phyloP scores from a whole-genome alignment of 352 stramenopile species.

The Pythium rhizo-oryzae region DNA sequence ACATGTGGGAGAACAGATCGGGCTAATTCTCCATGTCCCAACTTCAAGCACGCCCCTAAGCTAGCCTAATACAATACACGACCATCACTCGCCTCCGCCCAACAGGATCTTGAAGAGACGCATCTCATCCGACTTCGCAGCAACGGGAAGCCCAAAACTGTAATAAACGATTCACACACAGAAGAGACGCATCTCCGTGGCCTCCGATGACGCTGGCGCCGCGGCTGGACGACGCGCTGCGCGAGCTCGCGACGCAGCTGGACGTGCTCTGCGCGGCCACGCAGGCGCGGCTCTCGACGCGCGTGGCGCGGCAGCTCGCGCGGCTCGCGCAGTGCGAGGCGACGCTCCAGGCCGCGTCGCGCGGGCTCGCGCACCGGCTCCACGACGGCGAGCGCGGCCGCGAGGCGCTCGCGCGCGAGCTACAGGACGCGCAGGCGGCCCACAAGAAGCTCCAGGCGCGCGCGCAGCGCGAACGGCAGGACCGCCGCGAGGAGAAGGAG shows the following conservation, averaged over 20 bases:
- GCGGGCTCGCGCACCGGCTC: slow-evolving; percentile 7
- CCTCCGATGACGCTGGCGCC: too few relatives aligned
- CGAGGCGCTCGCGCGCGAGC: slow-evolving; percentile 20
- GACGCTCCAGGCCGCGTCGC: slow-evolving; percentile 12
- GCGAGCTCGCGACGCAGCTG: slow-evolving; percentile 16
- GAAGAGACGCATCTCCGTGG: slow-evolving; percentile 15
- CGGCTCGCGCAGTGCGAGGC: slow-evolving; percentile 26
- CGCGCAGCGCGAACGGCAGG: slow-evolving; percentile 42
- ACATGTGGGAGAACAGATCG: not conserved
- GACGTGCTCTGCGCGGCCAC: slow-evolving; percentile 23
- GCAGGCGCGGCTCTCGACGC: slow-evolving; percentile 12
- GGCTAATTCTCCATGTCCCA: slow-evolving; percentile 9
- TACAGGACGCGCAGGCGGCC: slow-evolving; percentile 27
- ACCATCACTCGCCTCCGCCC: not conserved
- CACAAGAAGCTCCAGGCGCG: slow-evolving; percentile 29
- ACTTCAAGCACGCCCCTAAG: not conserved
- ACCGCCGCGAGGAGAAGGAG: slow-evolving; percentile 60
- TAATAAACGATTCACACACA: too few relatives aligned
- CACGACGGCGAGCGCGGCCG: slow-evolving; percentile 1
- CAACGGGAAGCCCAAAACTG: not conserved
- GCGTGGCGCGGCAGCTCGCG: slow-evolving; percentile 13
- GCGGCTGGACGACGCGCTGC: slow-evolving; percentile 13
- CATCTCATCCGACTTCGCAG: not conserved
- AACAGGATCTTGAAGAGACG: slow-evolving; percentile 28
- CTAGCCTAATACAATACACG: not conserved